Evolutionary conservation across 257 asterid species (phyloP).

Genomic region (Salvia splendens): DNA sequence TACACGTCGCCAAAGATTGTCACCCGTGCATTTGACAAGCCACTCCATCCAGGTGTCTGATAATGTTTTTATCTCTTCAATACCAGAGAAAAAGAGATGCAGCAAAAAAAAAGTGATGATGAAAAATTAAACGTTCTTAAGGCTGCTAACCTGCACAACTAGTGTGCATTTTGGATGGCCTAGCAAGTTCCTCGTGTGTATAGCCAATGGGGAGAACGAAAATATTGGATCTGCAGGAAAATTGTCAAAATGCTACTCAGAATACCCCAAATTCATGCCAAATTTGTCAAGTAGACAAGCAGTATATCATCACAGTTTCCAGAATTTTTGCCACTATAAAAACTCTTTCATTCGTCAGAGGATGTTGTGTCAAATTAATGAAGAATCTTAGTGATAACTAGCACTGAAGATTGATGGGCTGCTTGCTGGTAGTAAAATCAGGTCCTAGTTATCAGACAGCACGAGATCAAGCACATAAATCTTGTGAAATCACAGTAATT

Average conservation of each 20-base stretch:
- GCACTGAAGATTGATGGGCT: background rate
- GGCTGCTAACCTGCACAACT: constrained; percentile 81
- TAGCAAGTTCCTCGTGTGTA: constrained; percentile 94
- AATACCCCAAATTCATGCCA: background rate
- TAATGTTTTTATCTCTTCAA: constrained; percentile 27
- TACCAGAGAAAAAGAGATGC: constrained; percentile 22
- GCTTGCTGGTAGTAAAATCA: background rate
- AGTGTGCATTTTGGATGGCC: constrained; percentile 91
- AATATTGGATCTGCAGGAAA: constrained; percentile 78
- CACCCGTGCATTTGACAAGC: constrained; percentile 97
- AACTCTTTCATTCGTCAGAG: background rate
- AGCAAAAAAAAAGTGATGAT: constrained; percentile 22
- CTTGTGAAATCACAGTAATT: background rate
- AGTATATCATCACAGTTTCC: constrained; percentile 8
- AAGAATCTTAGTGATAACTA: constrained; percentile 9
- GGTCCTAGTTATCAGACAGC: background rate
- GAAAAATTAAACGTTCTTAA: constrained; percentile 25
- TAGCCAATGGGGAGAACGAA: constrained; percentile 95
- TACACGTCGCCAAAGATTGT: constrained; percentile 90
- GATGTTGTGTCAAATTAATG: background rate
- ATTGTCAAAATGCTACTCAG: constrained; percentile 21
- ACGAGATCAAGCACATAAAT: background rate
- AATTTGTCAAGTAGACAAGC: background rate
- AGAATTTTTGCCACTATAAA: background rate
- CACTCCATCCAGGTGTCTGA: constrained; percentile 99